Evolutionary conservation across 192 early-diverging fungal genomes (phyloP), one percentile per base, ranked within the genome.

Genomic region (Chytriomyces confervae): DNA sequence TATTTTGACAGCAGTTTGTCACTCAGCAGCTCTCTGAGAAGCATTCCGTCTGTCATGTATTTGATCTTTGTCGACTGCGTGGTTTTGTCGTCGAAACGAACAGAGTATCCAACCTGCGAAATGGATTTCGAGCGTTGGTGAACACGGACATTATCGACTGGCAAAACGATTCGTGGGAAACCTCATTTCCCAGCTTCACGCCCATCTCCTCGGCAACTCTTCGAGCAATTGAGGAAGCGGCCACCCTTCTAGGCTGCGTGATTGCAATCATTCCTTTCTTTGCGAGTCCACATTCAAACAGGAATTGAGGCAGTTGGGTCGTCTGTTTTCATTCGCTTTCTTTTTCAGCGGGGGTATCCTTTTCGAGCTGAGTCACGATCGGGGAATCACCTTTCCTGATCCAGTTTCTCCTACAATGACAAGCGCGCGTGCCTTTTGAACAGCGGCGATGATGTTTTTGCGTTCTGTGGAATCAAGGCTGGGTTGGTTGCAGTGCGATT

Each of bases 11-110:
- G 79, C 66, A 95, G 62, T 18, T 88, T 86, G 79, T 99, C 96
- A 5, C 91, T 87, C 65, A 98, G 82, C 5, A 98, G 86, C 80
- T 99, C 97, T 7, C 96, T 86, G 27, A 99, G 78, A 62, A 99
- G 87, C 91, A 99, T 93, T 70, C 98, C 98, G 69, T 99, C 98
- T 0, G 98, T 99, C 84, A 97, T 89, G 79, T 94, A 99, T 82
- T 96, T 95, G 66, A 99, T 91, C 69, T 91, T 79, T 0, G 98
- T 98, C 43, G 75, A 57, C 13, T 88, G 78, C 16, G 90, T 92
- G 3, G 96, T 94, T n/a, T 85, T 91, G 78, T 98, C 95, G 57
- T 98, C 95, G 80, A 99, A 99, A 69, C 98, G 91, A 66, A 99
- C 94, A 0, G 93, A 93, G 80, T 98, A 99, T 18, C 98, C 98